Evolutionary conservation across 1,284 basidiomycete genomes (phyloP), one percentile per base, ranked within the genome.

Genomic region (Athelia sp.): DNA sequence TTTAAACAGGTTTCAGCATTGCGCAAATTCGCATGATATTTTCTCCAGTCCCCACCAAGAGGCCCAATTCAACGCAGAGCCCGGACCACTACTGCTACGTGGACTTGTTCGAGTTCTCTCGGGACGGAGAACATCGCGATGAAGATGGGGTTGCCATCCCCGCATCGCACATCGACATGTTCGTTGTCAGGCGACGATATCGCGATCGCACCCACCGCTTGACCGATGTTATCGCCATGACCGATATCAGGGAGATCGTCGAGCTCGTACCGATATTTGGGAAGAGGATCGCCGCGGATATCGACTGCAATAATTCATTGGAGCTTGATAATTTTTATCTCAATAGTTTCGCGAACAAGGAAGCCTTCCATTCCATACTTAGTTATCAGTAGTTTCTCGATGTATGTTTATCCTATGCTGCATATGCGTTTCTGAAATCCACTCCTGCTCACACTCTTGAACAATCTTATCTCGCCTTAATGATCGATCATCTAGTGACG

Each of bases 291-390:
- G 36, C 35, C 18, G 17, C 15, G 8, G 15, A 47, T 8, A 22
- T 40, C 9, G 47, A 13, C 4, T 23, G 32, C 3, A 21, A 35
- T 9, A 51, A 11, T 3, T 48, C 45, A 18, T 32, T 53, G 32
- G 49, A 48, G 19, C 23, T 46, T 15, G 19, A 35, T 21, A 21
- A 46, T 15, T 53, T 46, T 19, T 53, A 53, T 32, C 17, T 53
- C 10, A 53, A 53, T 31, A 51, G n/a, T 31, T 53, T 53, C 8
- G 11, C 48, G 6, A 49, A 53, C 46, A 53, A 50, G 14, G 52
- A 53, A 19, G 32, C 29, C 22, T 51, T 48, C 24, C 29, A 49
- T 44, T n/a, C n/a, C n/a, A n/a, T n/a, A n/a, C n/a, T n/a, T n/a
- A n/a, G n/a, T n/a, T n/a, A n/a, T n/a, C n/a, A n/a, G n/a, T n/a